These are phyloP conservation scores for Carex arenaria DNA, from an alignment of 202 grass and related monocot species.

Conservation along the genomic window DNA sequence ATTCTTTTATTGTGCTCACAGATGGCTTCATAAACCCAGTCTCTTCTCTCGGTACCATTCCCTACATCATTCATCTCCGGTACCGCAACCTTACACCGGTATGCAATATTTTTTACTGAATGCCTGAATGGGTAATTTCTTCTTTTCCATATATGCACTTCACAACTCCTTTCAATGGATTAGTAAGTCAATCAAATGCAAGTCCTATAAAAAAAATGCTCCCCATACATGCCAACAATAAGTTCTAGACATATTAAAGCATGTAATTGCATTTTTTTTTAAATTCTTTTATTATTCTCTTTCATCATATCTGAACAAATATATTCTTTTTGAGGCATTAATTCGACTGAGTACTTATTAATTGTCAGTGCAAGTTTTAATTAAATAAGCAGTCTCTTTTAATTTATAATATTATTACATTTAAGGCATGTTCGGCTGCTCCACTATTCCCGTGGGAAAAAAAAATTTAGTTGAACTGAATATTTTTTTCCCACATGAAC, in stretches of 20 bases:
- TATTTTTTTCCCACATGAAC: too few species aligned
- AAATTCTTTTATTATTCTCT: not conserved
- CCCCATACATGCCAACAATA: not conserved
- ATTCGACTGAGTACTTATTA: not conserved
- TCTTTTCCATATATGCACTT: not conserved
- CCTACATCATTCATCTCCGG: constrained; percentile 51
- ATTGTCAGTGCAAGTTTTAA: not conserved
- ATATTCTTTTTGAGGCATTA: not conserved
- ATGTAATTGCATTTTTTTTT: not conserved
- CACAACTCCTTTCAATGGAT: not conserved
- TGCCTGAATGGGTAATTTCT: not conserved
- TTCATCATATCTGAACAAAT: not conserved
- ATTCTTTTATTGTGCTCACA: constrained; percentile 61
- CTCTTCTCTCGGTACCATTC: constrained; percentile 62
- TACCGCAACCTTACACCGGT: constrained; percentile 72
- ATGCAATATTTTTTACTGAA: not conserved
- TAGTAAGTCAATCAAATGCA: not conserved
- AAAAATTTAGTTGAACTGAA: too few species aligned
- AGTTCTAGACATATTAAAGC: not conserved
- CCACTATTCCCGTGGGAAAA: too few species aligned
- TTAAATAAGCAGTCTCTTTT: not conserved
- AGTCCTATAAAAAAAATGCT: not conserved
- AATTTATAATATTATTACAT: not conserved
- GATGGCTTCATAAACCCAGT: constrained; percentile 37
- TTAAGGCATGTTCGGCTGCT: too few species aligned